Evolutionary conservation across 1,284 basidiomycete species (phyloP).

Genomic region (Ceratorhiza oryzae-sativae): DNA sequence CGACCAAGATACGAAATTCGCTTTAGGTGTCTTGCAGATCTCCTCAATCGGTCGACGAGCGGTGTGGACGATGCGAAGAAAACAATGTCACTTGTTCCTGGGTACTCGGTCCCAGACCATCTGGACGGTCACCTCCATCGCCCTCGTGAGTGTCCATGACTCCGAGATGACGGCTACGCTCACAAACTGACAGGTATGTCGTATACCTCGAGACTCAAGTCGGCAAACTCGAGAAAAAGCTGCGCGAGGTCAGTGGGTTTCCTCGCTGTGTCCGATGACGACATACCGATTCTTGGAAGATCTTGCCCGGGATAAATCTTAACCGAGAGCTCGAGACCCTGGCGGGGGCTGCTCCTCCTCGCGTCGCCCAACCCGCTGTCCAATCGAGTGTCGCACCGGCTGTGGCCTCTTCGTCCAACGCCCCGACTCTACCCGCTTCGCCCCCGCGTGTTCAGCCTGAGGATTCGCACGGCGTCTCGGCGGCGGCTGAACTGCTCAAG

Average conservation of each 20-base stretch:
- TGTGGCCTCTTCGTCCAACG: neutral
- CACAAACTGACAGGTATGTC: neutral
- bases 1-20: neutral
- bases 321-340: slow-evolving; percentile 31
- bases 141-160: slow-evolving; percentile 17
- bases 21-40: slow-evolving; percentile 8
- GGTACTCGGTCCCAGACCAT: slow-evolving; percentile 19
- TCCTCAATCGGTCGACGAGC: slow-evolving; percentile 22
- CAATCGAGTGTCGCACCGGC: neutral
- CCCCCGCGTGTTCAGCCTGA: neutral
- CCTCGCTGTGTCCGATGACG: neutral
- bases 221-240: slow-evolving; percentile 13
- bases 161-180: too few species aligned
- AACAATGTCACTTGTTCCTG: neutral
- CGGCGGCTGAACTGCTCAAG: slow-evolving; percentile 11
- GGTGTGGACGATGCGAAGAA: slow-evolving; percentile 16
- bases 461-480: neutral
- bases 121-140: slow-evolving; percentile 24
- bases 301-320: slow-evolving; percentile 25
- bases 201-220: slow-evolving; percentile 13
- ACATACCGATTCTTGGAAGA: neutral
- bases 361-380: neutral
- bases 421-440: neutral
- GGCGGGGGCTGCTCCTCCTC: neutral
- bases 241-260: slow-evolving; percentile 12